A percentile compares a stretch with the other conserved stretches of the same genome.
Evolutionary conservation across 2,329 filamentous ascomycete species (phyloP).

Genomic region (Diaporthe velutina): DNA sequence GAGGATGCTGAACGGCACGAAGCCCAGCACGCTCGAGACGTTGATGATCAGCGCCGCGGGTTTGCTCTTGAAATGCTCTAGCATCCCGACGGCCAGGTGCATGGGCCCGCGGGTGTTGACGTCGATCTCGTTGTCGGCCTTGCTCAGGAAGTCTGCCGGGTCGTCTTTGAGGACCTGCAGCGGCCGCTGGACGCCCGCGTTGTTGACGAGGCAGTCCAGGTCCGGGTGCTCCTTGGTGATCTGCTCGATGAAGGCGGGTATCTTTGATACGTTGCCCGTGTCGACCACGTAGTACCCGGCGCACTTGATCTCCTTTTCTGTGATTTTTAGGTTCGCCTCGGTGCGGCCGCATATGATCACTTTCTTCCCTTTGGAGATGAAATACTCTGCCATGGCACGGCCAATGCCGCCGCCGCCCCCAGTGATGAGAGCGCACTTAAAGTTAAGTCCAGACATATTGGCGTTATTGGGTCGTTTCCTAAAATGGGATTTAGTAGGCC

Average conservation of each 20-base stretch:
- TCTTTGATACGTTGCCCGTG: constrained; percentile 58
- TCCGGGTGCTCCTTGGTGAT: constrained; percentile 64
- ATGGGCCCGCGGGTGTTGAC: constrained; percentile 71
- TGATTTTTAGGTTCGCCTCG: constrained; percentile 62
- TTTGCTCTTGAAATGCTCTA: constrained; percentile 62
- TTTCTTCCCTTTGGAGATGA: constrained; percentile 60
- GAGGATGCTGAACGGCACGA: constrained; percentile 63
- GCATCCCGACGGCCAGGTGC: constrained; percentile 63
- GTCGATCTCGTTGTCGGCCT: constrained; percentile 68
- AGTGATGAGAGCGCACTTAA: constrained; percentile 61
- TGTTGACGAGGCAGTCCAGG: constrained; percentile 71
- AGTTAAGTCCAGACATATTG: constrained; percentile 44
- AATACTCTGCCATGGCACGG: constrained; percentile 59
- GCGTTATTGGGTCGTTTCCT: constrained; percentile 36
- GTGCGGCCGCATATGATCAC: constrained; percentile 67
- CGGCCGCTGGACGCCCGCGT: constrained; percentile 69
- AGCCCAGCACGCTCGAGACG: constrained; percentile 66
- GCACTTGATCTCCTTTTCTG: constrained; percentile 58
- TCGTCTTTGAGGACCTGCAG: constrained; percentile 57
- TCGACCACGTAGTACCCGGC: constrained; percentile 66
- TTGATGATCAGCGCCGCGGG: constrained; percentile 63
- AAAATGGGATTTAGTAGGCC: neutral
- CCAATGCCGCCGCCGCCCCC: constrained; percentile 67
- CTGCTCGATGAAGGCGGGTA: constrained; percentile 59
- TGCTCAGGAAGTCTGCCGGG: constrained; percentile 58